Percentiles rank a stretch among this genome's conserved stretches.
phyloP scores from a whole-genome alignment of 768 basidiomycete genomes.

The Pleurotus pulmonarius region DNA sequence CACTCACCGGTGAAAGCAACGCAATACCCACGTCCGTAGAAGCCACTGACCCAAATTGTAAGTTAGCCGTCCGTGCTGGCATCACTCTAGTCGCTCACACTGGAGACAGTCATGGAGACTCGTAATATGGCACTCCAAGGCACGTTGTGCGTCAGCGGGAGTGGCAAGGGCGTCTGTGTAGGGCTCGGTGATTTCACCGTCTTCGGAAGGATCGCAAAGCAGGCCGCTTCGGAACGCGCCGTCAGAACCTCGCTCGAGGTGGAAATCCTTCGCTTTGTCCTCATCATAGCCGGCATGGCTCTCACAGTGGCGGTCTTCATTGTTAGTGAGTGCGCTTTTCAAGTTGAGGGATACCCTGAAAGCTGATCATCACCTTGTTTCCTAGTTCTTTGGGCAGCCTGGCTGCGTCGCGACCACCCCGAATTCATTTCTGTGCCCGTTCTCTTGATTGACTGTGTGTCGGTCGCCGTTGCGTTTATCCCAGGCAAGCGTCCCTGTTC shows the following conservation, averaged over 20 bases:
- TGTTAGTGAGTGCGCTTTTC: constrained; percentile 36
- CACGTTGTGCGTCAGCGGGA: constrained; percentile 47
- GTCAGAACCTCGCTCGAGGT: constrained; percentile 45
- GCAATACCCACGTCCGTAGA: constrained; percentile 25
- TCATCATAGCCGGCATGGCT: constrained; percentile 46
- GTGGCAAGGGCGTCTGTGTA: constrained; percentile 43
- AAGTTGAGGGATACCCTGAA: too few species aligned
- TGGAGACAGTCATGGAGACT: constrained; percentile 28
- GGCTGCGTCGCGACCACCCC: constrained; percentile 37
- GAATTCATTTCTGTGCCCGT: constrained; percentile 44
- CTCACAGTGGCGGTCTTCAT: constrained; percentile 40
- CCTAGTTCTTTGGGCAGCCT: constrained; percentile 24
- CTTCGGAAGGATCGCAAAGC: constrained; percentile 36
- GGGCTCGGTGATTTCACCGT: constrained; percentile 48
- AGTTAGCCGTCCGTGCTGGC: too few species aligned
- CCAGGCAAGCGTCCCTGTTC: not conserved
- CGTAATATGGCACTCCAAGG: constrained; percentile 60
- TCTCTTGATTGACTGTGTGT: constrained; percentile 55
- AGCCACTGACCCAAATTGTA: constrained; percentile 31
- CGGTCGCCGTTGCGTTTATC: constrained; percentile 38
- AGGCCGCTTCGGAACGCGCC: constrained; percentile 32
- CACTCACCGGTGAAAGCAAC: constrained; percentile 61
- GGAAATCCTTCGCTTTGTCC: constrained; percentile 53
- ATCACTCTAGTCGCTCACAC: too few species aligned
- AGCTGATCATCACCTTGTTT: not conserved